Percentiles rank a stretch among this genome's conserved stretches.
Conservation (phyloP, 2,329 filamentous ascomycete genomes). For the Pyrenochaeta sp. region DNA sequence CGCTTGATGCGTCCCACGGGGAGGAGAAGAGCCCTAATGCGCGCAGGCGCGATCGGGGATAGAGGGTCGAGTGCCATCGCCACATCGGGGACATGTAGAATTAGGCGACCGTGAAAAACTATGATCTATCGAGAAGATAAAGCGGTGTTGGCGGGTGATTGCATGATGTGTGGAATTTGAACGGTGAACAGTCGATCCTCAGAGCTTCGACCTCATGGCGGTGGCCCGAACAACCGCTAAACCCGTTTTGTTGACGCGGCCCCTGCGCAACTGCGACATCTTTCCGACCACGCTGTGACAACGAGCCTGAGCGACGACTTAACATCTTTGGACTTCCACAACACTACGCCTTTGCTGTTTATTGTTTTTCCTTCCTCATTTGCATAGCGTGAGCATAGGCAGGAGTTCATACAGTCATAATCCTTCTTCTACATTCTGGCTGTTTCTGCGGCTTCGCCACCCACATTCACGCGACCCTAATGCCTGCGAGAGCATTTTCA, state of each 20-base stretch:
- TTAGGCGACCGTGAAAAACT: constrained; percentile 22
- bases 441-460: constrained; percentile 38
- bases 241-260: constrained; percentile 6
- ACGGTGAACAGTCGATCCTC: constrained; percentile 27
- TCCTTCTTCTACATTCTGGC: constrained; percentile 29
- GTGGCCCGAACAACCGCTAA: constrained; percentile 22
- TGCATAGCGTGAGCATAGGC: constrained; percentile 44
- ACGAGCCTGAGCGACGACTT: constrained; percentile 8
- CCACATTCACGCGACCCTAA: constrained; percentile 13
- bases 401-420: constrained; percentile 21
- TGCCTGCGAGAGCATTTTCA: not conserved
- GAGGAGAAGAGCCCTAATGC: constrained; percentile 85
- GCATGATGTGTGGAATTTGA: constrained; percentile 37
- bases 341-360: constrained; percentile 7
- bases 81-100: constrained; percentile 52
- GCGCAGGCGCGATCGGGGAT: constrained; percentile 84
- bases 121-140: constrained; percentile 18
- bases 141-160: constrained; percentile 14
- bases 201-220: constrained; percentile 34
- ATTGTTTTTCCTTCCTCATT: constrained; percentile 17
- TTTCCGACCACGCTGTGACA: constrained; percentile 9
- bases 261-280: constrained; percentile 17
- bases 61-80: constrained; percentile 89
- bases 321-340: constrained; percentile 10
- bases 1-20: constrained; percentile 87